phyloP scores from a whole-genome alignment of 345 rosid species.

The thale cress (Arabidopsis thaliana) region TAIR10.1 NC_003076.8:15913501-15914000 shows the following conservation, averaged over 20 bases:
- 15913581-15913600: no score
- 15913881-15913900: conserved; percentile 28
- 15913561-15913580: no score
- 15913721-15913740: no score
- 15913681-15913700: no score
- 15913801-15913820: conserved; percentile 37
- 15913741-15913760: not conserved
- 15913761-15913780: conserved; percentile 16
- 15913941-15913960: not conserved
- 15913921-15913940: conserved; percentile 17
- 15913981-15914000: conserved; percentile 43
- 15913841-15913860: conserved; percentile 33
- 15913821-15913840: conserved; percentile 19
- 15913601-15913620: no score
- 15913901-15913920: conserved; percentile 22
- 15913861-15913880: not conserved
- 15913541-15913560: no score
- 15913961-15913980: conserved; percentile 27
- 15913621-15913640: no score
- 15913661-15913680: no score
- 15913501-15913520: no score
- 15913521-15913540: no score
- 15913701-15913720: no score
- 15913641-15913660: no score
- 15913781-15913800: conserved; percentile 28